Evolutionary conservation across 1,284 basidiomycete genomes (phyloP).

Genomic region (Cutaneotrichosporon sp.): DNA sequence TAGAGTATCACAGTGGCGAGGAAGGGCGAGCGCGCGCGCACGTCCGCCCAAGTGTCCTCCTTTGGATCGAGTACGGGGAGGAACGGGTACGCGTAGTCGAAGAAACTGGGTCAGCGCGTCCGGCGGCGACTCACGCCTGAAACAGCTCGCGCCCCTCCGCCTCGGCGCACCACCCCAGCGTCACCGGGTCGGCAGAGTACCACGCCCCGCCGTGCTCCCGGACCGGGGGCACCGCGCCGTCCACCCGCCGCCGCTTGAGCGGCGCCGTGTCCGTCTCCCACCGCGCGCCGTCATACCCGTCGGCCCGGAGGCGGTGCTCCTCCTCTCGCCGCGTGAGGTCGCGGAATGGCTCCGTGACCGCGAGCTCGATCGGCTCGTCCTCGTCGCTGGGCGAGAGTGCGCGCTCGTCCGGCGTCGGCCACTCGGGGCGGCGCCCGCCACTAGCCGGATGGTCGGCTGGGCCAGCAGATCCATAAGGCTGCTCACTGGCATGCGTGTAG

Average conservation of each 20-base stretch:
- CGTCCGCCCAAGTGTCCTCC: slow-evolving; percentile 35
- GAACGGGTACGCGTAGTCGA: slow-evolving; percentile 30
- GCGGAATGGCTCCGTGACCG: slow-evolving; percentile 17
- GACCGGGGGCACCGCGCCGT: not conserved
- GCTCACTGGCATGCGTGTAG: slow-evolving; percentile 6
- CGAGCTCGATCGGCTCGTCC: slow-evolving; percentile 13
- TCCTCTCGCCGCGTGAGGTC: slow-evolving; percentile 23
- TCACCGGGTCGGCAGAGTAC: slow-evolving; percentile 24
- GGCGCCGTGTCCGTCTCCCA: not conserved
- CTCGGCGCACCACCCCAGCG: slow-evolving; percentile 25
- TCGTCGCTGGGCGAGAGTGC: slow-evolving; percentile 6
- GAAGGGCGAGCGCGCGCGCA: slow-evolving; percentile 33
- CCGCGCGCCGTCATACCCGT: slow-evolving; percentile 6
- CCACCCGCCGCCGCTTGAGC: slow-evolving; percentile 2
- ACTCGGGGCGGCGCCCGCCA: not conserved
- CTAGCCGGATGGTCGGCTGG: not conserved
- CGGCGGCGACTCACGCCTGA: slow-evolving; percentile 19
- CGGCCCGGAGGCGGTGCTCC: slow-evolving; percentile 17
- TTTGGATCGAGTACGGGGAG: slow-evolving; percentile 33
- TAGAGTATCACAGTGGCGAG: slow-evolving; percentile 33
- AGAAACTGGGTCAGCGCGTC: slow-evolving; percentile 27
- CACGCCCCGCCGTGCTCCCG: not conserved
- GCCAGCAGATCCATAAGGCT: not conserved
- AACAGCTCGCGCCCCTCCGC: slow-evolving; percentile 26
- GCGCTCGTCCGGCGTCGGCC: slow-evolving; percentile 3